Percentiles rank a stretch among this genome's conserved stretches.
These are phyloP conservation scores for Actinidia arguta DNA, from an alignment of 179 eudicot genomes.

Conservation along the genomic window DNA sequence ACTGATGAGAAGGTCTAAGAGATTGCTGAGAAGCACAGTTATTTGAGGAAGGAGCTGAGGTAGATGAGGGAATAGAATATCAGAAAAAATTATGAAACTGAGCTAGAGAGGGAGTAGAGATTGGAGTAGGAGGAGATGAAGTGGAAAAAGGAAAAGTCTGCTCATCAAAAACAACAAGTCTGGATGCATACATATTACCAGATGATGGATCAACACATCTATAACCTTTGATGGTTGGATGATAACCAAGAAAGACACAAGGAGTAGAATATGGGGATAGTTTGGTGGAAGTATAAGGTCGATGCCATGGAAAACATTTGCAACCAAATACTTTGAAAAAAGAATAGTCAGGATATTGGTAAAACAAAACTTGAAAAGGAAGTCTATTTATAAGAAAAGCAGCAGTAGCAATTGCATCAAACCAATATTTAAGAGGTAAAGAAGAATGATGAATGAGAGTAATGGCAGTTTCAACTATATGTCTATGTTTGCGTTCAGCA, in stretches of 20 bases:
- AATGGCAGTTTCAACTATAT: neutral
- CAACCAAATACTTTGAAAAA: neutral
- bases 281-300: neutral
- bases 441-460: neutral
- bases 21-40: no score
- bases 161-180: neutral
- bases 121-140: neutral
- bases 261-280: neutral
- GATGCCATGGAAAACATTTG: neutral
- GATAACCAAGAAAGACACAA: neutral
- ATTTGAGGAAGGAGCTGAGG: no score
- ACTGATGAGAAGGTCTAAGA: no score
- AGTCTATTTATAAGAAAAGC: neutral
- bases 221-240: neutral
- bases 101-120: neutral
- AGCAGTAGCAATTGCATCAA: neutral
- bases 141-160: neutral
- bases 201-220: neutral
- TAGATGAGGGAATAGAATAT: neutral
- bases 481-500: neutral
- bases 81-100: neutral
- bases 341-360: neutral
- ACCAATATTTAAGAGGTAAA: neutral
- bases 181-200: neutral
- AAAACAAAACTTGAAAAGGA: neutral